Conservation (phyloP, 2,329 filamentous ascomycete genomes). For the Bipolaris sorokiniana region DNA sequence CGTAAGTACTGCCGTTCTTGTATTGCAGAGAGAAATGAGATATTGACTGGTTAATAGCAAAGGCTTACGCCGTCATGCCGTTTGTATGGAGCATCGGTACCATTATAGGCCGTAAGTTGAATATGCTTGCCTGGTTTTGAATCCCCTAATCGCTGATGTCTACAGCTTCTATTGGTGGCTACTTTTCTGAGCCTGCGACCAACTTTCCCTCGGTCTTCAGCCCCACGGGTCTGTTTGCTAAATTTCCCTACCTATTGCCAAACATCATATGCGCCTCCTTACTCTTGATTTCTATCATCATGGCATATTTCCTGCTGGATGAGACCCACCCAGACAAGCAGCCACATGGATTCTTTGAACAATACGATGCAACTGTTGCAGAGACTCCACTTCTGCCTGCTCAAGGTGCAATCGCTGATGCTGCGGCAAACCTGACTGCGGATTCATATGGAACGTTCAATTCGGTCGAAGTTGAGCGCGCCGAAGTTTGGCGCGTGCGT, state of each 20-base stretch:
- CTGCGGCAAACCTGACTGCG: constrained; percentile 73
- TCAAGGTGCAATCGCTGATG: constrained; percentile 74
- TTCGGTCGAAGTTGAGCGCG: constrained; percentile 60
- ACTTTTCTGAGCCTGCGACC: constrained; percentile 78
- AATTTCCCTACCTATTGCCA: constrained; percentile 85
- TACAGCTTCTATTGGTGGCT: constrained; percentile 77
- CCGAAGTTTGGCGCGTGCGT: constrained; percentile 60
- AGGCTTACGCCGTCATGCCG: constrained; percentile 86
- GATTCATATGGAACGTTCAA: constrained; percentile 81
- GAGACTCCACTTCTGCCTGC: constrained; percentile 78
- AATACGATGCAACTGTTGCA: constrained; percentile 54
- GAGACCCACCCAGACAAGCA: constrained; percentile 90
- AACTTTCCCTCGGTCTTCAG: constrained; percentile 77
- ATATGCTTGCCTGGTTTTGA: neutral
- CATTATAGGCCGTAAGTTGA: constrained; percentile 69
- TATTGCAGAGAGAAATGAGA: constrained; percentile 14
- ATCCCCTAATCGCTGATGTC: constrained; percentile 25
- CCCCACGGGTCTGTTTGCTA: constrained; percentile 70
- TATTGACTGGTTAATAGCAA: constrained; percentile 77
- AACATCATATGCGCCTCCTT: constrained; percentile 83
- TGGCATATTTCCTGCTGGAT: constrained; percentile 80
- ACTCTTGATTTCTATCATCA: constrained; percentile 77
- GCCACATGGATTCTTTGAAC: constrained; percentile 53
- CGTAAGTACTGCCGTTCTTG: constrained; percentile 60
- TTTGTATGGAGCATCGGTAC: constrained; percentile 87